A percentile compares a stretch with the other conserved stretches of the same genome.
Conservation (phyloP, 495 filamentous ascomycete genomes). For the Hypoxylon subgilvum region DNA sequence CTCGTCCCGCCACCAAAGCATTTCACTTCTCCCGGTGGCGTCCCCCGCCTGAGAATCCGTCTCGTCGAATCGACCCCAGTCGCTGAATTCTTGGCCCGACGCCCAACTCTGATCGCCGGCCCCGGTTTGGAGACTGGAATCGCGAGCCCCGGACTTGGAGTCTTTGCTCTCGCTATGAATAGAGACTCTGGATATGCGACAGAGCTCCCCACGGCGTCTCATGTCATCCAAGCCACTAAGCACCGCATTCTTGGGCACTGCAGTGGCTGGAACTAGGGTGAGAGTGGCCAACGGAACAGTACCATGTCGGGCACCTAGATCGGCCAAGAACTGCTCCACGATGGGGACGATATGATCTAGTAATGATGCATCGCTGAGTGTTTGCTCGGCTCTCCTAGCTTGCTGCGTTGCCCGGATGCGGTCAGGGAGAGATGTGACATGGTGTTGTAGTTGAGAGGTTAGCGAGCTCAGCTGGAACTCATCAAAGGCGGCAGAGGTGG, state of each 20-base stretch:
- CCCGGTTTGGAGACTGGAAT: background rate
- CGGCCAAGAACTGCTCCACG: slow-evolving; percentile 48
- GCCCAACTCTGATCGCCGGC: slow-evolving; percentile 31
- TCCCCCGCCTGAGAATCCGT: background rate
- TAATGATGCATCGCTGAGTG: slow-evolving; percentile 39
- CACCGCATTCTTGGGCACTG: slow-evolving; percentile 40
- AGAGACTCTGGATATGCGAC: slow-evolving; percentile 42
- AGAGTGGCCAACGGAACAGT: slow-evolving; percentile 42
- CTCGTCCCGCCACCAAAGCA: slow-evolving; percentile 56
- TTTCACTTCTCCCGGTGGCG: background rate
- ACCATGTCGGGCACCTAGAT: slow-evolving; percentile 30
- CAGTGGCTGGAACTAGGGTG: slow-evolving; percentile 47
- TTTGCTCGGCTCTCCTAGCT: slow-evolving; percentile 40
- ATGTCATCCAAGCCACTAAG: slow-evolving; percentile 47
- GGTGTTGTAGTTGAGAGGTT: slow-evolving; percentile 46
- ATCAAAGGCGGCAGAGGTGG: slow-evolving; percentile 1
- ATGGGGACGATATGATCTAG: slow-evolving; percentile 44
- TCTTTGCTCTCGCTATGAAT: slow-evolving; percentile 35
- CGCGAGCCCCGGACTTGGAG: slow-evolving; percentile 14
- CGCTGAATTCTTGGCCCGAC: slow-evolving; percentile 41
- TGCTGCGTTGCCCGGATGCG: slow-evolving; percentile 46
- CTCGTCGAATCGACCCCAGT: slow-evolving; percentile 50
- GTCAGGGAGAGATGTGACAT: slow-evolving; percentile 47
- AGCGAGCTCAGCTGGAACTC: slow-evolving; percentile 24
- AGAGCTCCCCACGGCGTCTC: slow-evolving; percentile 45